phyloP scores from a whole-genome alignment of 78 protist species.

The Blattamonas nauphoetae region DNA sequence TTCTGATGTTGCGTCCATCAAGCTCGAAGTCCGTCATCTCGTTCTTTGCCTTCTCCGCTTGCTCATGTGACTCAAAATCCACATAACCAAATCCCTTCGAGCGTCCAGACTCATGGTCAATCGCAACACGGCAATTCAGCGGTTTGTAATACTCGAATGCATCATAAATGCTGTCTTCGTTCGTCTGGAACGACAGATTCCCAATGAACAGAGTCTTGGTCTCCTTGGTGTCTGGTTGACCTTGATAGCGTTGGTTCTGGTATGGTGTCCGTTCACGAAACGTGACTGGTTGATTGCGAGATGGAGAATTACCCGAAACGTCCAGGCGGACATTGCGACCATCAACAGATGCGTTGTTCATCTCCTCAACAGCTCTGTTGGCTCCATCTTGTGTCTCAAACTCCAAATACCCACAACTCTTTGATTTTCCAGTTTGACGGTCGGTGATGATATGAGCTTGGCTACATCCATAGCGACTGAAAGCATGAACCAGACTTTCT shows the following conservation, averaged over 20 bases:
- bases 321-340: background rate
- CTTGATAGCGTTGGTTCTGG: too few species aligned
- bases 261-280: too few species aligned
- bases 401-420: background rate
- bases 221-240: too few species aligned
- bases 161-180: too few species aligned
- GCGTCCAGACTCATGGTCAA: too few species aligned
- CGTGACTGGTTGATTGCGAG: too few species aligned
- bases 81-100: background rate
- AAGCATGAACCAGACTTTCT: too few species aligned
- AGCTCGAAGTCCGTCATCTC: background rate
- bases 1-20: background rate
- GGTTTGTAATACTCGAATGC: too few species aligned
- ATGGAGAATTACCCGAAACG: background rate
- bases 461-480: too few species aligned
- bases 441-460: background rate
- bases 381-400: background rate
- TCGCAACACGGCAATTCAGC: too few species aligned
- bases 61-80: background rate
- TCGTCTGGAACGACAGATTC: too few species aligned
- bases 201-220: too few species aligned
- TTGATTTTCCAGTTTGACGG: background rate
- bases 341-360: background rate
- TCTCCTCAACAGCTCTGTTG: background rate
- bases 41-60: background rate